These are phyloP conservation scores for Suillus occidentalis DNA, from an alignment of 768 basidiomycete genomes.

Conservation along the genomic window DNA sequence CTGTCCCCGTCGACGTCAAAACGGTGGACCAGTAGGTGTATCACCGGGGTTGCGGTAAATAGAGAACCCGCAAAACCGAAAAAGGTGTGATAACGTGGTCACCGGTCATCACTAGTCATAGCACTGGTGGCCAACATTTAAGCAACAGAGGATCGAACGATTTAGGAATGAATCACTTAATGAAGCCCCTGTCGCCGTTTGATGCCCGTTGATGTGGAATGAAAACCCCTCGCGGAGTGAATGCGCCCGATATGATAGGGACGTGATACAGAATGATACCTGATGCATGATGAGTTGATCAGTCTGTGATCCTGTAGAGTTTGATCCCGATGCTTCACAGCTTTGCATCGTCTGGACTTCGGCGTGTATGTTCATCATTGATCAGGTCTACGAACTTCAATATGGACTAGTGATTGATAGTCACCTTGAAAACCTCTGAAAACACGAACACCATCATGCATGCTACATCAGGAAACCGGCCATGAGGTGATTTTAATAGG, in stretches of 20 bases:
- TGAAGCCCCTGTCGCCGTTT: background rate
- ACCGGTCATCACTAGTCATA: no score
- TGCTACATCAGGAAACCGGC: no score
- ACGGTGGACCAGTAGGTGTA: background rate
- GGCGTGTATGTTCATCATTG: background rate
- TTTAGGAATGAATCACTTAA: background rate
- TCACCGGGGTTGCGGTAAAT: background rate
- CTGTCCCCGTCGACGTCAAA: background rate
- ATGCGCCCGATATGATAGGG: background rate
- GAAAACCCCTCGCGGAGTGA: background rate
- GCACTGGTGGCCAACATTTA: background rate
- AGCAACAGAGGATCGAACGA: background rate
- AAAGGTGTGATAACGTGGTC: background rate
- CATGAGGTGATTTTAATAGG: no score
- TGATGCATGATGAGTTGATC: background rate
- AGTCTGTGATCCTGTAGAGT: background rate
- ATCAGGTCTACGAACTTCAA: background rate
- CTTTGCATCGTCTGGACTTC: background rate
- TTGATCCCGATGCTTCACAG: background rate
- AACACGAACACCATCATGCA: background rate
- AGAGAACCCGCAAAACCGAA: background rate
- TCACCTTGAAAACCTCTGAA: background rate
- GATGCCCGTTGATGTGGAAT: background rate
- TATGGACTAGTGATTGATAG: background rate
- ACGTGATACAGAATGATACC: background rate